A percentile compares a stretch with the other conserved stretches of the same genome.
These are phyloP conservation scores for Globisporangium emineosum DNA, from an alignment of 352 stramenopile genomes.

Conservation along the genomic window DNA sequence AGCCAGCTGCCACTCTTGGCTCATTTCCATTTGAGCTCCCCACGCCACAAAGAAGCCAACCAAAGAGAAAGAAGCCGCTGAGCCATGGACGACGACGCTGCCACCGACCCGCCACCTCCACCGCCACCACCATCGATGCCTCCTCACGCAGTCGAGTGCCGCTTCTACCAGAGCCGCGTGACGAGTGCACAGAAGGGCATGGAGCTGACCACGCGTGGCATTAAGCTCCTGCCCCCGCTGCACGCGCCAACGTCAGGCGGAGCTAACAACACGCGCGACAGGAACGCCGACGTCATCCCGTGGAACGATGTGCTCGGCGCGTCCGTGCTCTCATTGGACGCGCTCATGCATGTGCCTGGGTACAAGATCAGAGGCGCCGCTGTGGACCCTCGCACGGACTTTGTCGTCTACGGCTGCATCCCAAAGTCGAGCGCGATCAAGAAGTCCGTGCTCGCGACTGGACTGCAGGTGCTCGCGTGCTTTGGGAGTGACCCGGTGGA, in stretches of 20 bases:
- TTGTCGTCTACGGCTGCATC: constrained; percentile 18
- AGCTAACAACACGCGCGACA: background rate
- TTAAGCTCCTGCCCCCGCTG: constrained; percentile 4
- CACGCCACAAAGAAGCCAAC: background rate
- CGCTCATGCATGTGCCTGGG: constrained; percentile 6
- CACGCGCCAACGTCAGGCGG: background rate
- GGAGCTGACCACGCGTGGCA: constrained; percentile 11
- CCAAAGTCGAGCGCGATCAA: constrained; percentile 15
- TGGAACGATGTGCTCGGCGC: constrained; percentile 16
- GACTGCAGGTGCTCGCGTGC: constrained; percentile 15
- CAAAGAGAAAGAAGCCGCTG: background rate
- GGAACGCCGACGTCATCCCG: constrained; percentile 9
- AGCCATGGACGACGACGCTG: constrained; percentile 5
- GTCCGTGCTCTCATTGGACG: constrained; percentile 2
- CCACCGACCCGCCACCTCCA: background rate
- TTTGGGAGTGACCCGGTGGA: background rate
- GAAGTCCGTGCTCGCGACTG: constrained; percentile 11
- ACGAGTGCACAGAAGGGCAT: constrained; percentile 9
- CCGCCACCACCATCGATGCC: background rate
- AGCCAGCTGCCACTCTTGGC: background rate
- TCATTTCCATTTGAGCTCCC: background rate
- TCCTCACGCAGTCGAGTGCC: constrained; percentile 13
- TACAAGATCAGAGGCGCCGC: constrained; percentile 7
- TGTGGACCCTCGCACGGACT: constrained; percentile 1
- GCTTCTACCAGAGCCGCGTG: constrained; percentile 15